A percentile compares a stretch with the other conserved stretches of the same genome.
phyloP scores from a whole-genome alignment of 345 rosid genomes.

The Abelmoschus esculentus region DNA sequence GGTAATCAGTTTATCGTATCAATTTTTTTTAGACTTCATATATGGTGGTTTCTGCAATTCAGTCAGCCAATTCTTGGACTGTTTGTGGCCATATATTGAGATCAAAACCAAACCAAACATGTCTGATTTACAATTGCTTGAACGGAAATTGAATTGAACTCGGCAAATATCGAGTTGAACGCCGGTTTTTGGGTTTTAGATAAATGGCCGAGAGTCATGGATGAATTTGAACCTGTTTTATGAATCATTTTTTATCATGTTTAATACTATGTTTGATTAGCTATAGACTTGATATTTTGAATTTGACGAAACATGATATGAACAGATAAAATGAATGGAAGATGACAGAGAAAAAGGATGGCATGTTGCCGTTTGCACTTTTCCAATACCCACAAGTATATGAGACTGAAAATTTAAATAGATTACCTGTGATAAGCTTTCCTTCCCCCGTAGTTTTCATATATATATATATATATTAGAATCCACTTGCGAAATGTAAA shows the following conservation, averaged over 20 bases:
- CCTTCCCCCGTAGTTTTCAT: too few species aligned
- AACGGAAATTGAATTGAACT: background rate
- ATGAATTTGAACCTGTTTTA: background rate
- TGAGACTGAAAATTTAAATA: too few species aligned
- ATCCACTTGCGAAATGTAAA: too few species aligned
- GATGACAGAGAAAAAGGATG: too few species aligned
- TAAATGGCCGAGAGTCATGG: background rate
- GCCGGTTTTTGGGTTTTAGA: background rate
- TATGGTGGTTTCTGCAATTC: background rate
- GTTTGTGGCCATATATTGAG: background rate
- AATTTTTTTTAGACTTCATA: background rate
- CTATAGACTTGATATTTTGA: background rate
- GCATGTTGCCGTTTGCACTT: too few species aligned
- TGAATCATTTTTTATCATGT: background rate
- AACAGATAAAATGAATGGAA: too few species aligned
- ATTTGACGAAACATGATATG: too few species aligned
- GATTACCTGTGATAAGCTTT: too few species aligned
- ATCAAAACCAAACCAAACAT: background rate
- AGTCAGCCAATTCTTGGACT: background rate
- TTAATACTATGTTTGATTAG: background rate
- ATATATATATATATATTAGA: too few species aligned
- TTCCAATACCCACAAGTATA: too few species aligned
- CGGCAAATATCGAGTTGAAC: background rate
- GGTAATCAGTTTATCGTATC: background rate
- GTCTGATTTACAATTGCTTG: too few species aligned